These are phyloP conservation scores for Diaporthe helianthi DNA, from an alignment of 2,329 filamentous ascomycete genomes.

Conservation along the genomic window DNA sequence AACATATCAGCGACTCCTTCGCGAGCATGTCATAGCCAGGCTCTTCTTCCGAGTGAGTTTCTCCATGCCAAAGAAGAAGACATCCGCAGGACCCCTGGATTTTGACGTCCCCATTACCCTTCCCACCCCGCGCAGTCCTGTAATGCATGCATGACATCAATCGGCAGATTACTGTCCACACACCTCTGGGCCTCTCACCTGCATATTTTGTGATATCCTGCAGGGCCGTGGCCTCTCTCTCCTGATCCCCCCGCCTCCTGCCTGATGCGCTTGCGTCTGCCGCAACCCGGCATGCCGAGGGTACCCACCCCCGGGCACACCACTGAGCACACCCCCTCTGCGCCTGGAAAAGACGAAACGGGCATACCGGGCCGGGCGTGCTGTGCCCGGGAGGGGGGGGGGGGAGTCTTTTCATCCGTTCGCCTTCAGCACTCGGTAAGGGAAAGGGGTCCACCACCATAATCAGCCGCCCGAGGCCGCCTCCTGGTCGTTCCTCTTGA, in stretches of 20 bases:
- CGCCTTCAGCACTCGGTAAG: background rate
- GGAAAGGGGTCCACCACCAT: background rate
- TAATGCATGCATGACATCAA: constrained; percentile 40
- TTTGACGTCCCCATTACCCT: background rate
- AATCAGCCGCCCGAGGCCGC: background rate
- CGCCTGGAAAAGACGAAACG: background rate
- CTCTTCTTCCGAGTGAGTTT: background rate
- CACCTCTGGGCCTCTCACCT: constrained; percentile 17
- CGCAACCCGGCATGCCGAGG: constrained; percentile 24
- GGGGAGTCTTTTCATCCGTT: too few species aligned
- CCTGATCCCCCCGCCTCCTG: background rate
- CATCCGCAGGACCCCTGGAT: constrained; percentile 30
- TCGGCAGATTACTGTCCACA: constrained; percentile 22
- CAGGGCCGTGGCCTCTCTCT: background rate
- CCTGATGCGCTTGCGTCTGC: background rate
- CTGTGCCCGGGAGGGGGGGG: background rate
- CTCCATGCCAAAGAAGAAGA: background rate
- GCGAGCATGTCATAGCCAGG: too few species aligned
- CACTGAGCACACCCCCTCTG: background rate
- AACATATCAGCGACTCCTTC: background rate
- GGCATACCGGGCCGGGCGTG: background rate
- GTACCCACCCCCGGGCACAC: constrained; percentile 16
- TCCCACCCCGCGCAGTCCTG: constrained; percentile 27
- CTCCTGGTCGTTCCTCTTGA: constrained; percentile 64
- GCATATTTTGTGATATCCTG: constrained; percentile 28